Evolutionary conservation across 768 basidiomycete species (phyloP), one percentile per base, ranked within the genome.

Genomic region (Chalciporus pseudorubinellus): DNA sequence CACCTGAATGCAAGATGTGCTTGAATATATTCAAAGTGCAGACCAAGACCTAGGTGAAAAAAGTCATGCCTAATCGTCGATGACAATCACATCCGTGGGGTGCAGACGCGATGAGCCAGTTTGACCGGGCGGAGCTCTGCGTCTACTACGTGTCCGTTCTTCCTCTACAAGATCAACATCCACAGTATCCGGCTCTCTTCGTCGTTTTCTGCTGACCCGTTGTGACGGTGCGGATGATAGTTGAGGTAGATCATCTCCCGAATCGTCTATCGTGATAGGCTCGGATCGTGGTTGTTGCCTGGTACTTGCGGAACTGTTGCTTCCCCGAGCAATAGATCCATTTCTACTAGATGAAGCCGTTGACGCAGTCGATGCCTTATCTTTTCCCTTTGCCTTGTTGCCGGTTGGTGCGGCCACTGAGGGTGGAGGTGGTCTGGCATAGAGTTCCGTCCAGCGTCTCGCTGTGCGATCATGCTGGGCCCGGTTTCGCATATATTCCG

Each of bases 401-500:
- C 42, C 46, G 18, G 33, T 46, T 19, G 48, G 18, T 48, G 19
- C 39, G 20, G 58, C 8, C 31, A 4, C 22, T 5, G 46, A 42
- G 26, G 63, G 55, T 11, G 68, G 39, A 7, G 72, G 66, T 10
- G 79, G 81, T n/a, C 66, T 73, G 0, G 89, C 89, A 60, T 86
- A 89, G 13, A 82, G 65, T 39, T 81, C 74, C 1, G 87, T 89
- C 89, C 90, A 93, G 53, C 85, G 77, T 31, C 82, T 79, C 4
- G 92, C 92, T 1, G 80, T 92, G 12, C 74, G 71, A 64, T 95
- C 91, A 65, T 94, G 90, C 48, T 77, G 75, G 46, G 76, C 75
- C 45, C 88, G 81, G 62, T 84, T 81, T 19, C 81, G 78, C 9
- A 73, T 68, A 59, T 83, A 91, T 59, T 88, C 82, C 0, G 76